Conservation (phyloP, 805 yeast species). For the Priceomyces melissophilus region DNA sequence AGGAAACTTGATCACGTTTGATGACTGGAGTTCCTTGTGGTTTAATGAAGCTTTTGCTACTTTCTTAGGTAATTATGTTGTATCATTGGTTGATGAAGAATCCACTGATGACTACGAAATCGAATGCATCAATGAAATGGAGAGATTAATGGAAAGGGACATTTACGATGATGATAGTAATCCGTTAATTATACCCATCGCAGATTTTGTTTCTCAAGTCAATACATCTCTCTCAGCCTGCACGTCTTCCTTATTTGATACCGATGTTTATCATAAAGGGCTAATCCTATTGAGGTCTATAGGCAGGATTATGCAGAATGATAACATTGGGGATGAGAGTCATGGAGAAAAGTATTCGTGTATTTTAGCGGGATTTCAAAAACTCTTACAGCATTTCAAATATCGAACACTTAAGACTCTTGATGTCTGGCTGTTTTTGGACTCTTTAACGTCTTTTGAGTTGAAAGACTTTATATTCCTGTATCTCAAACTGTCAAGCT, state of each 20-base stretch:
- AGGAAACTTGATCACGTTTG: slow-evolving; percentile 66
- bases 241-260: slow-evolving; percentile 47
- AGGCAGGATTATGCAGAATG: slow-evolving; percentile 38
- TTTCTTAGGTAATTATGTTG: slow-evolving; percentile 54
- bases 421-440: slow-evolving; percentile 51
- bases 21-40: slow-evolving; percentile 69
- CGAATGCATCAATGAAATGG: slow-evolving; percentile 14
- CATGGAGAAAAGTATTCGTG: slow-evolving; percentile 13
- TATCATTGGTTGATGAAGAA: slow-evolving; percentile 21
- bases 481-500: slow-evolving; percentile 61
- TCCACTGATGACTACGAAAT: slow-evolving; percentile 9
- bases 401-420: slow-evolving; percentile 43
- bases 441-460: slow-evolving; percentile 36
- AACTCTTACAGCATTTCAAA: slow-evolving; percentile 33
- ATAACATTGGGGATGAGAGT: slow-evolving; percentile 7
- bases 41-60: slow-evolving; percentile 79
- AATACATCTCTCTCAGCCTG: slow-evolving; percentile 12
- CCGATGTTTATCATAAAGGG: slow-evolving; percentile 57
- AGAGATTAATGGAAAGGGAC: slow-evolving; percentile 35
- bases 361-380: slow-evolving; percentile 30
- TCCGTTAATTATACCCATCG: slow-evolving; percentile 29
- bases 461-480: slow-evolving; percentile 51
- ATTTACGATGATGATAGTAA: slow-evolving; percentile 16
- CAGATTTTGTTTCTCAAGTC: slow-evolving; percentile 30
- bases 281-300: slow-evolving; percentile 53